Percentiles rank a stretch among this genome's conserved stretches.
phyloP scores from a whole-genome alignment of 2,329 filamentous ascomycete genomes.

The Stemphylium lycopersici region DNA sequence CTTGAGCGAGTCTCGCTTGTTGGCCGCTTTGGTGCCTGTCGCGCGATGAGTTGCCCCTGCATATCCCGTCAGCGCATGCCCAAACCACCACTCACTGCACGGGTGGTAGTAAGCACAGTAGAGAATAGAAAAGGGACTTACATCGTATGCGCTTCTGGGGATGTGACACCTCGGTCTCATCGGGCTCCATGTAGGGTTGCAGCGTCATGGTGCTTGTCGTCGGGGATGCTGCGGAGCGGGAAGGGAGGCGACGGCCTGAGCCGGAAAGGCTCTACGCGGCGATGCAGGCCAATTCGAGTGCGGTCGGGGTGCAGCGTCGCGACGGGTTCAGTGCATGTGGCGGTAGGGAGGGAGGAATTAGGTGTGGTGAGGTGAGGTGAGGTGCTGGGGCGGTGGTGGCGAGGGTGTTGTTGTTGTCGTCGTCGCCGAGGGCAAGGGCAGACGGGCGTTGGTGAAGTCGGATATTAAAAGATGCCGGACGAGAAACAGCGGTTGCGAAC shows the following conservation, averaged over 20 bases:
- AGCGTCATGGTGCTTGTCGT: slow-evolving; percentile 24
- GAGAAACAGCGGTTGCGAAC: slow-evolving; percentile 13
- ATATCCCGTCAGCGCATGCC: slow-evolving; percentile 9
- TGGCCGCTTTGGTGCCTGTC: slow-evolving; percentile 73
- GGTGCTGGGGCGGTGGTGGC: slow-evolving; percentile 5
- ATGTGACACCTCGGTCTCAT: slow-evolving; percentile 61
- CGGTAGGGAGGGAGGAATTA: background rate
- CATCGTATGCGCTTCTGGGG: slow-evolving; percentile 81
- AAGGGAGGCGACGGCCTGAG: slow-evolving; percentile 43
- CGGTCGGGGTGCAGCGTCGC: slow-evolving; percentile 5
- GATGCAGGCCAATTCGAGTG: slow-evolving; percentile 40
- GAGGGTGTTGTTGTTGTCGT: slow-evolving; percentile 21
- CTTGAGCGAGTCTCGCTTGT: slow-evolving; percentile 83
- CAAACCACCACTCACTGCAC: background rate
- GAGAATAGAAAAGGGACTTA: slow-evolving; percentile 3
- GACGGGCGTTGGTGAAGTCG: slow-evolving; percentile 14
- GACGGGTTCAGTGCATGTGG: slow-evolving; percentile 9
- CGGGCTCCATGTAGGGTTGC: slow-evolving; percentile 31
- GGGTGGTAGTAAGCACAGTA: background rate
- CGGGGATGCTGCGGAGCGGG: slow-evolving; percentile 34
- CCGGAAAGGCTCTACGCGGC: slow-evolving; percentile 45
- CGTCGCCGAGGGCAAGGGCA: slow-evolving; percentile 20
- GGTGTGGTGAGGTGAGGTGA: background rate
- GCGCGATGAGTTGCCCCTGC: slow-evolving; percentile 86
- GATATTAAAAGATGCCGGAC: slow-evolving; percentile 18